Evolutionary conservation across 768 basidiomycete genomes (phyloP).

Genomic region (Lepiota brunneoincarnata): DNA sequence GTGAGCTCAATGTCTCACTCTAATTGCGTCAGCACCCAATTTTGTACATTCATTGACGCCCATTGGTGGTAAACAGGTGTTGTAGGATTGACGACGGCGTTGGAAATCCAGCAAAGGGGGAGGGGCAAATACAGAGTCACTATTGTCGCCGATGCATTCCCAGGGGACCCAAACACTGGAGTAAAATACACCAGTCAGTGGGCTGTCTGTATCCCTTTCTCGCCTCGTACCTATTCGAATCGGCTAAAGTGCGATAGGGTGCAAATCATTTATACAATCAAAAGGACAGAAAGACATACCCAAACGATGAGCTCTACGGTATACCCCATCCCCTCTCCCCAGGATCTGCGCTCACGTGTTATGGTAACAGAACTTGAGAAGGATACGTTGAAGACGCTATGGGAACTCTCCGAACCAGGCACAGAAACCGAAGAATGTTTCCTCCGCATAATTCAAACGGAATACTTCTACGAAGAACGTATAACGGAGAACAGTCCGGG

Average conservation of each 20-base stretch:
- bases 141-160: constrained; percentile 68
- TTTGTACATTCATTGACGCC: neutral
- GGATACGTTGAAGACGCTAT: constrained; percentile 75
- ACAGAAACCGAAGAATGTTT: constrained; percentile 58
- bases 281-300: constrained; percentile 2
- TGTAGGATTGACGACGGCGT: constrained; percentile 72
- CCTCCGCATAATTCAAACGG: constrained; percentile 59
- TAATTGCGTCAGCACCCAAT: neutral
- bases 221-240: neutral
- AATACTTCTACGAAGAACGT: constrained; percentile 47
- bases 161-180: constrained; percentile 63
- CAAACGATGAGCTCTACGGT: constrained; percentile 10
- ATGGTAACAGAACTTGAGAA: constrained; percentile 53
- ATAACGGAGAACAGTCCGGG: constrained; percentile 18
- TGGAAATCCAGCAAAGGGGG: constrained; percentile 56
- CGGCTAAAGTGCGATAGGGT: constrained; percentile 45
- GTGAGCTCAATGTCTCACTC: constrained; percentile 20
- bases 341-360: neutral
- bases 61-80: constrained; percentile 54
- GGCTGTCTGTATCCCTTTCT: constrained; percentile 53
- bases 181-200: constrained; percentile 78
- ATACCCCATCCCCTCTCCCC: neutral
- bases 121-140: constrained; percentile 59
- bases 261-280: constrained; percentile 74
- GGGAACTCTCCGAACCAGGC: constrained; percentile 64